Conservation (phyloP, 257 asterid species). For the Przewalskia tangutica region DNA sequence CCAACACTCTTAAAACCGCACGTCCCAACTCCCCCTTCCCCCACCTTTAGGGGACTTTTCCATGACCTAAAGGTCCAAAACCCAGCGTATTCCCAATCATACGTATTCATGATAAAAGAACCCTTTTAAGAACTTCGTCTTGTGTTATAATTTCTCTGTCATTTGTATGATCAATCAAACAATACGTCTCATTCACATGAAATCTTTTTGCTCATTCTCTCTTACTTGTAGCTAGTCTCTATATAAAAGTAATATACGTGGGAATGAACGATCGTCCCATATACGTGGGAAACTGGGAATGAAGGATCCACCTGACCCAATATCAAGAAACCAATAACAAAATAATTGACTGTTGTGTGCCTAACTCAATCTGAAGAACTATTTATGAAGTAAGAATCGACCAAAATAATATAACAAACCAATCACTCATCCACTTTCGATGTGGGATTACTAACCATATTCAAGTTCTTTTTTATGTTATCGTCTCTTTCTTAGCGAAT, state of each 20-base stretch:
- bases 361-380: too few species aligned
- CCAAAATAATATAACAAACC: background rate
- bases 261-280: too few species aligned
- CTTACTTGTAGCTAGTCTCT: too few species aligned
- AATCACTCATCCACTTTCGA: background rate
- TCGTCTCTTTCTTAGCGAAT: background rate
- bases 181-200: background rate
- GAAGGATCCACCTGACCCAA: too few species aligned
- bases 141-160: background rate
- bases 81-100: background rate
- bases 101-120: background rate
- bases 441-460: background rate
- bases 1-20: background rate
- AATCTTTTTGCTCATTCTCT: background rate
- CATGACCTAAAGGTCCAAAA: background rate
- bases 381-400: background rate
- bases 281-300: too few species aligned
- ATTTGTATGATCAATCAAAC: background rate
- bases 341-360: too few species aligned
- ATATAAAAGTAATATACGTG: too few species aligned
- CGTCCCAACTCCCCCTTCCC: background rate
- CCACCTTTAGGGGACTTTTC: background rate
- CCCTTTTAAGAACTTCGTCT: background rate
- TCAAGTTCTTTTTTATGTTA: background rate
- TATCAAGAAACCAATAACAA: too few species aligned